phyloP scores from a whole-genome alignment of 2,329 filamentous ascomycete genomes.

The Paraconiothyrium brasiliense region DNA sequence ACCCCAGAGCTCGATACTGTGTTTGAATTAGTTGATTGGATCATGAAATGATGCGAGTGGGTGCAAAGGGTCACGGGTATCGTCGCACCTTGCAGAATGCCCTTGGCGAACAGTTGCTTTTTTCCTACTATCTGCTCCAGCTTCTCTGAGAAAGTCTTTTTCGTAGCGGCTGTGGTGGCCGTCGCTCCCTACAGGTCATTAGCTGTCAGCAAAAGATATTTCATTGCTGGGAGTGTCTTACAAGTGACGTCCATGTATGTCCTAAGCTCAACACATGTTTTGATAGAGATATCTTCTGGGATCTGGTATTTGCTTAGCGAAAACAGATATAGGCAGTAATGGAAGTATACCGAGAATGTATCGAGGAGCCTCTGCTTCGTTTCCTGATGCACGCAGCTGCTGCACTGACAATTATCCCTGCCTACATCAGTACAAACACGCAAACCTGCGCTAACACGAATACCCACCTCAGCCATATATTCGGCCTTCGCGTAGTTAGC shows the following conservation, averaged over 20 bases:
- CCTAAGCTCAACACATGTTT: conserved; percentile 5
- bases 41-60: conserved; percentile 11
- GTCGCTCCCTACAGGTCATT: conserved; percentile 59
- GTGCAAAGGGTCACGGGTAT: background rate
- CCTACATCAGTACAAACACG: background rate
- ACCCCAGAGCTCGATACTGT: conserved; percentile 48
- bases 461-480: conserved; percentile 47
- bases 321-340: conserved; percentile 3
- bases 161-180: conserved; percentile 74
- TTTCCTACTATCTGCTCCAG: conserved; percentile 49
- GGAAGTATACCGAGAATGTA: conserved; percentile 68
- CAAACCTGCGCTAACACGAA: background rate
- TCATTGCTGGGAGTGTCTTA: conserved; percentile 15
- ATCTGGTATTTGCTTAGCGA: conserved; percentile 29
- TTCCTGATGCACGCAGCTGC: conserved; percentile 71
- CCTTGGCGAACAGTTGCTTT: conserved; percentile 47
- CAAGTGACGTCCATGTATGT: conserved; percentile 36
- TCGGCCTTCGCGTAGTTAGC: conserved; percentile 42
- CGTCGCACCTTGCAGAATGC: conserved; percentile 31
- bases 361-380: conserved; percentile 75
- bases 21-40: conserved; percentile 38
- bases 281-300: conserved; percentile 39
- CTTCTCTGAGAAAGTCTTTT: conserved; percentile 66
- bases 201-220: background rate
- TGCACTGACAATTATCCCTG: conserved; percentile 78